Conservation (phyloP, 306 rosid species). For the Gillenia trifoliata region DNA sequence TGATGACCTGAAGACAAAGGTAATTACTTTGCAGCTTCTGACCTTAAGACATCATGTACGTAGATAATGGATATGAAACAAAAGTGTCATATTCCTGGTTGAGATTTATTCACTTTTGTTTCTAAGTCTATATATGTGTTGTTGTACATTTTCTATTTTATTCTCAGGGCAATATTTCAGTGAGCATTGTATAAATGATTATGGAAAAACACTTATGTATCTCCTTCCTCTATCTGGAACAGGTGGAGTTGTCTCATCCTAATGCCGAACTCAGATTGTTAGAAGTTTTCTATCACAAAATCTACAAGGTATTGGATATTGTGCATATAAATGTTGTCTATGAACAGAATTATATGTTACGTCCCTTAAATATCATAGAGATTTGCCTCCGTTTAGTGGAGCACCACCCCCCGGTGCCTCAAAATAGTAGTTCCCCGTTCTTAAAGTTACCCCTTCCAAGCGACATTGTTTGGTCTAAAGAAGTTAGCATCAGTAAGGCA, state of each 20-base stretch:
- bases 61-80: background rate
- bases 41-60: background rate
- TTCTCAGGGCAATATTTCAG: background rate
- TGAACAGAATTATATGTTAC: background rate
- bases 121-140: background rate
- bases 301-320: constrained; percentile 59
- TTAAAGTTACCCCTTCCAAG: too few relatives aligned
- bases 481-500: too few relatives aligned
- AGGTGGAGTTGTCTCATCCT: constrained; percentile 87
- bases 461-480: too few relatives aligned
- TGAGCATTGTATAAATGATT: background rate
- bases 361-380: background rate
- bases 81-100: background rate
- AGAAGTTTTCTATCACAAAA: constrained; percentile 93
- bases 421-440: too few relatives aligned
- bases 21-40: constrained; percentile 10
- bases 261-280: constrained; percentile 82
- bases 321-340: background rate
- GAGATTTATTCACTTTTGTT: background rate
- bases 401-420: background rate
- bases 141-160: background rate
- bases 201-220: background rate
- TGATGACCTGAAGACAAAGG: constrained; percentile 63
- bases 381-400: background rate
- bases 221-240: constrained; percentile 17